These are phyloP conservation scores for Centella asiatica DNA, from an alignment of 129 eudicot species.

Conservation along the genomic window DNA sequence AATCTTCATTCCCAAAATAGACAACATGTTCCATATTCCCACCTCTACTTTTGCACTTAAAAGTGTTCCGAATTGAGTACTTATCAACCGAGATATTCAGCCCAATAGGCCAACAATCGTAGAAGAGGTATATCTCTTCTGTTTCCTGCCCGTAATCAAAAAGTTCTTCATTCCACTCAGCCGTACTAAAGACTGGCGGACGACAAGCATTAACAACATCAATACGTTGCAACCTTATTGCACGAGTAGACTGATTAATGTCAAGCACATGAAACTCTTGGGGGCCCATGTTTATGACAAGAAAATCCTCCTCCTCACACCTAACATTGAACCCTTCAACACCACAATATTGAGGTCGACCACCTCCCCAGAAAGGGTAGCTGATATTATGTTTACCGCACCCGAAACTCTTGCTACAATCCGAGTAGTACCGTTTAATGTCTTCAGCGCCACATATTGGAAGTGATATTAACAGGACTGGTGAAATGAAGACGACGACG, in stretches of 20 bases:
- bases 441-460: neutral
- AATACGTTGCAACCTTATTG: no score
- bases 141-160: no score
- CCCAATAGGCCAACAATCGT: no score
- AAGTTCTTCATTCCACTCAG: no score
- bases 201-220: no score
- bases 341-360: neutral
- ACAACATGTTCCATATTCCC: no score
- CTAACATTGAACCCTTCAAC: neutral
- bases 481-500: neutral
- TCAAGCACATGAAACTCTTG: neutral
- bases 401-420: neutral
- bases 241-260: neutral
- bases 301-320: neutral
- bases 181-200: no score
- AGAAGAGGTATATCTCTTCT: no score
- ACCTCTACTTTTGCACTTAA: no score
- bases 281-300: neutral
- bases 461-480: neutral
- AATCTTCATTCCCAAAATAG: neutral
- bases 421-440: neutral
- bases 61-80: no score
- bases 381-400: neutral
- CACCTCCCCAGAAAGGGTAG: neutral
- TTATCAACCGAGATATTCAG: no score